A percentile compares a stretch with the other conserved stretches of the same genome.
Evolutionary conservation across 108 stramenopile species (phyloP).

Genomic region (Nitzschia inconspicua): DNA sequence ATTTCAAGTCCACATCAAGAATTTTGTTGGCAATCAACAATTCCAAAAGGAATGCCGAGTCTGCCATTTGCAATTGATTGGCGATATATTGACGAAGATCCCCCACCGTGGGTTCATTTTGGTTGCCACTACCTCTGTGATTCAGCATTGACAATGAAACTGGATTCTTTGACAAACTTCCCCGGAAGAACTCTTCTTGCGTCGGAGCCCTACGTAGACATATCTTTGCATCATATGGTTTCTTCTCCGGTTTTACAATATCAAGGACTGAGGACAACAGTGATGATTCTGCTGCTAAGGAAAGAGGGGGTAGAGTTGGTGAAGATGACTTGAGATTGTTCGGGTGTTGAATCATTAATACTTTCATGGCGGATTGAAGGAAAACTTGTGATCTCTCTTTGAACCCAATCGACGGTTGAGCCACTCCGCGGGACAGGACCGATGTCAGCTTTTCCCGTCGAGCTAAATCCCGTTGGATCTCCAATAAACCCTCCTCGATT

Average conservation of each 20-base stretch:
- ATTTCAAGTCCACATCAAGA: slow-evolving; percentile 61
- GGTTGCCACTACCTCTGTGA: slow-evolving; percentile 6
- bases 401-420: slow-evolving; percentile 8
- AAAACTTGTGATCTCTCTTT: slow-evolving; percentile 48
- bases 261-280: slow-evolving; percentile 54
- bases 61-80: slow-evolving; percentile 81
- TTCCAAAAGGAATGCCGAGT: slow-evolving; percentile 75
- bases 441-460: not conserved
- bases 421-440: not conserved
- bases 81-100: slow-evolving; percentile 79
- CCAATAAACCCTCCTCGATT: slow-evolving; percentile 33
- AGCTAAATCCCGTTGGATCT: slow-evolving; percentile 14
- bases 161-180: slow-evolving; percentile 70
- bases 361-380: slow-evolving; percentile 55
- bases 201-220: slow-evolving; percentile 78
- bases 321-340: slow-evolving; percentile 5
- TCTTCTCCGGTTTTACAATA: slow-evolving; percentile 74
- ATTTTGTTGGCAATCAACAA: slow-evolving; percentile 84
- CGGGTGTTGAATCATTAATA: slow-evolving; percentile 49
- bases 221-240: slow-evolving; percentile 78
- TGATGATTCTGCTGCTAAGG: slow-evolving; percentile 40
- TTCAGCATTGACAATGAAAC: slow-evolving; percentile 48
- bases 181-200: slow-evolving; percentile 86
- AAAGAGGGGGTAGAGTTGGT: slow-evolving; percentile 20
- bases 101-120: slow-evolving; percentile 63